phyloP scores from a whole-genome alignment of 2,329 filamentous ascomycete species.

The Monosporascus ibericus region DNA sequence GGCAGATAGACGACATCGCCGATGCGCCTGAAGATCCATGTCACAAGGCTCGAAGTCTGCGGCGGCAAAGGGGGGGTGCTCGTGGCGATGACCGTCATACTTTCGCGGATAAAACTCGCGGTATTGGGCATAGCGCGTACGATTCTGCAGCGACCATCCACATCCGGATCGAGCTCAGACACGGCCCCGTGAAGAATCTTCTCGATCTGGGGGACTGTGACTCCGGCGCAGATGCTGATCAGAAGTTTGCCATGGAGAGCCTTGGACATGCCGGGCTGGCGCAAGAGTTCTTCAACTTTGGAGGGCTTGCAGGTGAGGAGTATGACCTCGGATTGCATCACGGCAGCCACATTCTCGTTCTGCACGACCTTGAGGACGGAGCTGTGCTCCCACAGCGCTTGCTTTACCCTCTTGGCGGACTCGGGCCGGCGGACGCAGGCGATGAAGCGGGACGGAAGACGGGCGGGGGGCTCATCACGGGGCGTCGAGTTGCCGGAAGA shows the following conservation, averaged over 20 bases:
- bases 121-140: slow-evolving; percentile 84
- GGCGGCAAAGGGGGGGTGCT: slow-evolving; percentile 51
- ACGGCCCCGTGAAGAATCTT: slow-evolving; percentile 53
- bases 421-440: slow-evolving; percentile 70
- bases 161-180: slow-evolving; percentile 37
- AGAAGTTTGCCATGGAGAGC: slow-evolving; percentile 75
- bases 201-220: slow-evolving; percentile 64
- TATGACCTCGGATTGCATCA: slow-evolving; percentile 63
- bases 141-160: slow-evolving; percentile 52
- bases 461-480: slow-evolving; percentile 42
- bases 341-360: slow-evolving; percentile 65
- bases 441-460: slow-evolving; percentile 69
- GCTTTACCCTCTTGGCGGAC: slow-evolving; percentile 62
- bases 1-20: slow-evolving; percentile 66
- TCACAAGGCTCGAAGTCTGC: slow-evolving; percentile 51
- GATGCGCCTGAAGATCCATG: slow-evolving; percentile 72
- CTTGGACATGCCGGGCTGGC: slow-evolving; percentile 60
- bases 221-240: slow-evolving; percentile 74
- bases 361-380: slow-evolving; percentile 59
- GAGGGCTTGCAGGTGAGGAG: slow-evolving; percentile 78
- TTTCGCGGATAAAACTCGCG: slow-evolving; percentile 69
- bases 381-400: slow-evolving; percentile 58
- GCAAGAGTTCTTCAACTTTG: slow-evolving; percentile 63
- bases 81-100: slow-evolving; percentile 74
- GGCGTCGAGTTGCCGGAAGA: slow-evolving; percentile 37